phyloP scores from a whole-genome alignment of 768 basidiomycete genomes.

The Boletus eberwhitei region DNA sequence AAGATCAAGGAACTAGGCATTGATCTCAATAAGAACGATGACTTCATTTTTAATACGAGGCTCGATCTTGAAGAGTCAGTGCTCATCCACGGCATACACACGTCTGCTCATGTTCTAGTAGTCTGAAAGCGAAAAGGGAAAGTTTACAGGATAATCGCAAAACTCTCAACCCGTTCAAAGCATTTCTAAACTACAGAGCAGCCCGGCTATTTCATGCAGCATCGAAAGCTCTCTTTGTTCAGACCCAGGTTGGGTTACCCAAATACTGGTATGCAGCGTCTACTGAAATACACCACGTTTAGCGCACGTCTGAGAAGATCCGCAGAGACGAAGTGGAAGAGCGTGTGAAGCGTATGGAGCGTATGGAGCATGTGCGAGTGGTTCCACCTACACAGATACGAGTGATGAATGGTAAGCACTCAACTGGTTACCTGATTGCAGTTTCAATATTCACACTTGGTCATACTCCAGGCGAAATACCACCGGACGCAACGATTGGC shows the following conservation, averaged over 20 bases:
- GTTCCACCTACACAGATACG: constrained; percentile 5
- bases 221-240: neutral
- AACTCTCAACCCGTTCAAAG: constrained; percentile 2
- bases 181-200: neutral
- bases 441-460: neutral
- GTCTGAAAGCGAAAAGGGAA: neutral
- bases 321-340: neutral
- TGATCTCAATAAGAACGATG: neutral
- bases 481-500: neutral
- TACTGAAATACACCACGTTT: neutral
- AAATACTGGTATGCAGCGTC: neutral
- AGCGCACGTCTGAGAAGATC: constrained; percentile 11
- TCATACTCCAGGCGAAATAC: neutral
- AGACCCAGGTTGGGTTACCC: neutral
- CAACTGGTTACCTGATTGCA: neutral
- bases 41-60: constrained; percentile 2
- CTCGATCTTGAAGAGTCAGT: neutral
- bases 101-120: neutral
- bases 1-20: neutral
- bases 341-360: no score
- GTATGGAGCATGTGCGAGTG: neutral
- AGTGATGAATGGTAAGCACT: neutral
- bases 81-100: no score
- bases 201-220: neutral
- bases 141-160: neutral